Evolutionary conservation across 2,329 filamentous ascomycete species (phyloP).

Genomic region (Diaporthe caulivora): DNA sequence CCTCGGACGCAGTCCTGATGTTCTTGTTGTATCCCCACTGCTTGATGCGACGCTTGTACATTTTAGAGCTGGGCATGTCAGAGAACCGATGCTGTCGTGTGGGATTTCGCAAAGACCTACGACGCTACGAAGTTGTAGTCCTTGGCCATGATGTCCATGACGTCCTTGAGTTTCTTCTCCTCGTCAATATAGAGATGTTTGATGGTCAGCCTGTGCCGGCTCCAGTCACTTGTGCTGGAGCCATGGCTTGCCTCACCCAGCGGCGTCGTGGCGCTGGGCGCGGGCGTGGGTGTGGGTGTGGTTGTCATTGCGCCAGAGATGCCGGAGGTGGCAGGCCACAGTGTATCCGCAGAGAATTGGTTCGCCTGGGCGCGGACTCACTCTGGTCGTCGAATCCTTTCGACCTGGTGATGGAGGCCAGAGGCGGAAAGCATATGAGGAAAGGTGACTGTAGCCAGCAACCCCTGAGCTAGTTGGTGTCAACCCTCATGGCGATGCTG

Average conservation of each 20-base stretch:
- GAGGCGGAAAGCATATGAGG: neutral
- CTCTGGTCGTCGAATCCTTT: neutral
- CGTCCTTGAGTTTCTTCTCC: constrained; percentile 40
- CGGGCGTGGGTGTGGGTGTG: neutral
- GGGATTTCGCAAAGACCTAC: constrained; percentile 31
- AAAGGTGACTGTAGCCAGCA: neutral
- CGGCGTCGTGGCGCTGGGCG: neutral
- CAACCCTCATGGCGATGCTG: neutral
- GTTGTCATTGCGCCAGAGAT: constrained; percentile 1
- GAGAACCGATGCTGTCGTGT: neutral
- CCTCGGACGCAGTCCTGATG: constrained; percentile 36
- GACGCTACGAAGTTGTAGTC: constrained; percentile 41
- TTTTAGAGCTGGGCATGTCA: constrained; percentile 35
- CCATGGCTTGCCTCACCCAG: constrained; percentile 14
- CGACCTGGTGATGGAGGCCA: neutral
- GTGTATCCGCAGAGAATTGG: neutral
- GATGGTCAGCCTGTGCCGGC: constrained; percentile 39
- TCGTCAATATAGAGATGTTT: constrained; percentile 42
- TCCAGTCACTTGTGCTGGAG: constrained; percentile 40
- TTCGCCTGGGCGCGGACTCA: neutral
- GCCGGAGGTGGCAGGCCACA: neutral
- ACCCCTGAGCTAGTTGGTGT: constrained; percentile 12
- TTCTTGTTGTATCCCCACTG: constrained; percentile 38
- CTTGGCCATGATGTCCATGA: constrained; percentile 40
- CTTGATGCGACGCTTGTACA: constrained; percentile 37